These are phyloP conservation scores for Boletus rubescentipes DNA, from an alignment of 768 basidiomycete species.

Conservation along the genomic window DNA sequence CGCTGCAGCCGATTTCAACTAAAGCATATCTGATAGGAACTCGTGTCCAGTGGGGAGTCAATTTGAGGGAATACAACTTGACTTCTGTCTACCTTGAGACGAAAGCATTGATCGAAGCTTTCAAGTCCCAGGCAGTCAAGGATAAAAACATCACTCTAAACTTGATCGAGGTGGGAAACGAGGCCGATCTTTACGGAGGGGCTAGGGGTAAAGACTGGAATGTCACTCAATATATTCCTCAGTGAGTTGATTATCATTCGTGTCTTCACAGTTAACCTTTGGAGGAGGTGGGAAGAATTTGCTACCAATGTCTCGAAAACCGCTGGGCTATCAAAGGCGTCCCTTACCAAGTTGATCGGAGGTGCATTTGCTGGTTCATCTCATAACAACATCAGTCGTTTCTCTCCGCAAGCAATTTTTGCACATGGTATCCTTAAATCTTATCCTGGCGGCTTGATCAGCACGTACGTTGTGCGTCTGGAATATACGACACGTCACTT, in stretches of 20 bases:
- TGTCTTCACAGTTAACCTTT: not conserved
- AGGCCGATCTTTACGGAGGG: conserved; percentile 55
- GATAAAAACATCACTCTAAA: conserved; percentile 48
- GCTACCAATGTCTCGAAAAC: conserved; percentile 48
- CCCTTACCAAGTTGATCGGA: conserved; percentile 47
- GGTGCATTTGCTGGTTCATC: conserved; percentile 51
- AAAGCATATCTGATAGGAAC: conserved; percentile 43
- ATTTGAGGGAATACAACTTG: conserved; percentile 55
- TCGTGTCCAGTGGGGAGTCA: conserved; percentile 65
- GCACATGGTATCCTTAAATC: conserved; percentile 49
- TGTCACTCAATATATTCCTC: conserved; percentile 43
- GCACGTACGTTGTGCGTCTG: conserved; percentile 40
- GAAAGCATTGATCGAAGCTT: conserved; percentile 47
- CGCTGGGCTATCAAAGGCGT: conserved; percentile 36
- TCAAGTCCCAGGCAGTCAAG: conserved; percentile 40
- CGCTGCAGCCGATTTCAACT: not conserved
- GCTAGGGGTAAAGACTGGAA: conserved; percentile 41
- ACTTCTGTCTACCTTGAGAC: conserved; percentile 50
- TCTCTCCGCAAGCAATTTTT: conserved; percentile 64
- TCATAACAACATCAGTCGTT: conserved; percentile 41
- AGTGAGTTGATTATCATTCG: conserved; percentile 40
- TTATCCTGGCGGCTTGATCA: conserved; percentile 48
- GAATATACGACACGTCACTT: not conserved
- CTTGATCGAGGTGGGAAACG: conserved; percentile 63
- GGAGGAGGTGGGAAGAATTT: conserved; percentile 52